Evolutionary conservation across 331 rosid species (phyloP).

Genomic region (Arachis monticola): DNA sequence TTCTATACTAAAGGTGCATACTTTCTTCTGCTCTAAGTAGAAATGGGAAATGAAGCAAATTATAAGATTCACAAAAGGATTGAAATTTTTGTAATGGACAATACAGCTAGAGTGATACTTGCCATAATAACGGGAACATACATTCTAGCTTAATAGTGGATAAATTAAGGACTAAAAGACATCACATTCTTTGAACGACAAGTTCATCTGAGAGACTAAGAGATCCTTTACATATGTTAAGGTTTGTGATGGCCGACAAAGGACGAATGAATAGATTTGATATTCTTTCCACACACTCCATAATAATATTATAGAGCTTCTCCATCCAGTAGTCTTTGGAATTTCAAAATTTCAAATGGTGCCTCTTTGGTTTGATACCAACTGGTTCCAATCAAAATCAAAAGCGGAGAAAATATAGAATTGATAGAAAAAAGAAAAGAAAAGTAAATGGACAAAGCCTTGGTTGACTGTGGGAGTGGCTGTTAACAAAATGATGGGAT

Average conservation of each 20-base stretch:
- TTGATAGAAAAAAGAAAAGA: neutral
- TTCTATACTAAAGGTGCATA: conserved; percentile 3
- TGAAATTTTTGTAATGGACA: neutral
- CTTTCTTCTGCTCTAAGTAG: neutral
- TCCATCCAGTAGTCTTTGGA: neutral
- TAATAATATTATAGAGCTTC: conserved; percentile 12
- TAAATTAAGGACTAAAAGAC: conserved; percentile 31
- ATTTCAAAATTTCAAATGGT: conserved; percentile 21
- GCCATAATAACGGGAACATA: conserved; percentile 42
- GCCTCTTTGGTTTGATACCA: neutral
- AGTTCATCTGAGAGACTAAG: neutral
- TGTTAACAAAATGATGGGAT: neutral
- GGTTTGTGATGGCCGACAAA: conserved; percentile 21
- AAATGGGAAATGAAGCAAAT: conserved; percentile 11
- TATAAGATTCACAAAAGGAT: neutral
- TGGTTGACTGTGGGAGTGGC: conserved; percentile 5
- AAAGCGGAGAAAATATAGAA: no score
- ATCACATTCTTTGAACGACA: conserved; percentile 30
- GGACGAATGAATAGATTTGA: neutral
- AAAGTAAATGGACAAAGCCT: neutral
- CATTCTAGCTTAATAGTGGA: conserved; percentile 8
- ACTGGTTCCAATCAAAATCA: neutral
- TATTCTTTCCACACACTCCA: neutral
- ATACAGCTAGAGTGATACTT: conserved; percentile 25
- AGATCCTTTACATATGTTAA: neutral